Conservation (phyloP, 1,284 basidiomycete species). For the Heliocybe sulcata region DNA sequence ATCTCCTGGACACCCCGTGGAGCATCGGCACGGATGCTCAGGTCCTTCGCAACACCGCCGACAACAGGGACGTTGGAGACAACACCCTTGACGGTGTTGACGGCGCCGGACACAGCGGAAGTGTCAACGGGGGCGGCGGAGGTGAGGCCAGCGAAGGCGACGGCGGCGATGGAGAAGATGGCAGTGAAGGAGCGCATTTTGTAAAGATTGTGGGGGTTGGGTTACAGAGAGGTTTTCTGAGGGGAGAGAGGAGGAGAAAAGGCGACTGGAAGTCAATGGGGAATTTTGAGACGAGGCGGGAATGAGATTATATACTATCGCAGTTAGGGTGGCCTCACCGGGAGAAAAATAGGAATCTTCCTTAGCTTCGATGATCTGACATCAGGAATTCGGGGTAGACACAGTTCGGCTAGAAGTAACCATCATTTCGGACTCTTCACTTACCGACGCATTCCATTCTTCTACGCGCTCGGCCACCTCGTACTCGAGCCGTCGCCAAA, state of each 20-base stretch:
- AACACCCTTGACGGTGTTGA: slow-evolving; percentile 4
- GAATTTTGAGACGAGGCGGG: background rate
- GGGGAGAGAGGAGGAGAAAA: background rate
- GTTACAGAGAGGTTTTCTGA: slow-evolving; percentile 3
- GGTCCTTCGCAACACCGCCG: slow-evolving; percentile 5
- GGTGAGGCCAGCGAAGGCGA: slow-evolving; percentile 25
- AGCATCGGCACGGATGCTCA: slow-evolving; percentile 8
- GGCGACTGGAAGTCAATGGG: background rate
- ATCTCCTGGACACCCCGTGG: slow-evolving; percentile 17
- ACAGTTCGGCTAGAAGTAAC: background rate
- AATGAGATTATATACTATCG: background rate
- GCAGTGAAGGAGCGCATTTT: slow-evolving; percentile 40
- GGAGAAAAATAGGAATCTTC: background rate
- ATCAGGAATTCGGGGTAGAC: background rate
- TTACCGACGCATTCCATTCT: background rate
- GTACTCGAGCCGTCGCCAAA: too few relatives aligned
- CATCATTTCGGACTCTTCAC: background rate
- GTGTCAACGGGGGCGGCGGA: slow-evolving; percentile 17
- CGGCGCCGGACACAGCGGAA: slow-evolving; percentile 3
- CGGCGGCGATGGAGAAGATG: slow-evolving; percentile 28
- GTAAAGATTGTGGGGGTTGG: slow-evolving; percentile 29
- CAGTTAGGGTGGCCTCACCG: background rate
- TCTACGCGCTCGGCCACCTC: background rate
- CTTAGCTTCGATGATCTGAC: background rate
- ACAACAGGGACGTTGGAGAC: slow-evolving; percentile 3